These are phyloP conservation scores for Homolaphlyctis polyrhiza DNA, from an alignment of 371 early-diverging fungal genomes.

Conservation along the genomic window DNA sequence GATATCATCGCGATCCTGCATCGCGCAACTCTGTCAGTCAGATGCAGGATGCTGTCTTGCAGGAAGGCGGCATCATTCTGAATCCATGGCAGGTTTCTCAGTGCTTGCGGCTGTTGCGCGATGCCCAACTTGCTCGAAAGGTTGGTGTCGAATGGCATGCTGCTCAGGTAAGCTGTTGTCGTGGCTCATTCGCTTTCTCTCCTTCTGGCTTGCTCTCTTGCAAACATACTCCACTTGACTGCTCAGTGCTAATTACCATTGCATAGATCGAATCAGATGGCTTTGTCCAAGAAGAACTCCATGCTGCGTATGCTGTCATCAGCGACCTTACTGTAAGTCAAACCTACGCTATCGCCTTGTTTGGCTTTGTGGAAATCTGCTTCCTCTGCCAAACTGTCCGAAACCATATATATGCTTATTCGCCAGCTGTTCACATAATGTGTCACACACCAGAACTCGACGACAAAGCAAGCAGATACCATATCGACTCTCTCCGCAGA, in stretches of 20 bases:
- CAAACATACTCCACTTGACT: background rate
- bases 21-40: too few relatives aligned
- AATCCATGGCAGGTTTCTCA: background rate
- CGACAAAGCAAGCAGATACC: background rate
- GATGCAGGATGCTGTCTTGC: too few relatives aligned
- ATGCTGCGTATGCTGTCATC: background rate
- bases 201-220: background rate
- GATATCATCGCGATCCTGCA: too few relatives aligned
- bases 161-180: background rate
- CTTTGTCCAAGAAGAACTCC: background rate
- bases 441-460: background rate
- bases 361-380: background rate
- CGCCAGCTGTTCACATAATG: background rate
- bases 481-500: background rate
- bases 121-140: background rate
- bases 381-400: background rate
- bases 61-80: too few relatives aligned
- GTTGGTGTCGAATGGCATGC: background rate
- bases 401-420: background rate
- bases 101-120: constrained; percentile 1
- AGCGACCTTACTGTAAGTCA: background rate
- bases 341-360: too few relatives aligned
- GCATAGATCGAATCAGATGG: background rate
- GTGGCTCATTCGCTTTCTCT: background rate
- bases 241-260: too few relatives aligned